These are phyloP conservation scores for Mycena kentingensis DNA, from an alignment of 768 basidiomycete species.

Conservation along the genomic window DNA sequence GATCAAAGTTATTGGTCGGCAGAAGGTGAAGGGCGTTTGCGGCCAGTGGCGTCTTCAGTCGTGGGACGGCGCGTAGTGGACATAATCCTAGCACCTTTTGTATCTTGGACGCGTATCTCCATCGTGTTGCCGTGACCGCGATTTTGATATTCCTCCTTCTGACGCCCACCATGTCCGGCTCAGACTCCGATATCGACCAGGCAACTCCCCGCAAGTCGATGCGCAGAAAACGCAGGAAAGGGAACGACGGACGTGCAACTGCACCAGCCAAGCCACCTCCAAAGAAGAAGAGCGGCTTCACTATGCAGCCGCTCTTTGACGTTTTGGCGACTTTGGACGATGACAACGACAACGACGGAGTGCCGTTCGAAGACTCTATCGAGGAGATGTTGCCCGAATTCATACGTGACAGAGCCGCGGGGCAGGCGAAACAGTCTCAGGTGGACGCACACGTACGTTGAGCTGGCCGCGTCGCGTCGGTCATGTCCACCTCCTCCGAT, in stretches of 20 bases:
- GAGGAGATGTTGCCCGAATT: slow-evolving; percentile 37
- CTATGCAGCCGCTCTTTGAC: slow-evolving; percentile 19
- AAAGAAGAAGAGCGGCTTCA: slow-evolving; percentile 6
- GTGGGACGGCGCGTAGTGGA: no score
- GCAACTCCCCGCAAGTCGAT: no score
- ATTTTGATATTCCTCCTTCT: no score
- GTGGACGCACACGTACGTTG: slow-evolving; percentile 26
- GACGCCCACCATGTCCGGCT: no score
- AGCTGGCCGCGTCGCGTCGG: no score
- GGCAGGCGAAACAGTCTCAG: slow-evolving; percentile 25
- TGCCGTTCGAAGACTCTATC: slow-evolving; percentile 38
- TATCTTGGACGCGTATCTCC: no score
- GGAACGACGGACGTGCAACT: slow-evolving; percentile 15
- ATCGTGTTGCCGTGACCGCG: no score
- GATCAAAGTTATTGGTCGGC: background rate
- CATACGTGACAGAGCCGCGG: slow-evolving; percentile 30
- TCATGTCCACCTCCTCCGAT: slow-evolving; percentile 1
- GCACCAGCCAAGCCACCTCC: slow-evolving; percentile 5
- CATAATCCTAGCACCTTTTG: no score
- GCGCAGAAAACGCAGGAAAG: slow-evolving; percentile 31
- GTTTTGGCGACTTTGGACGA: background rate
- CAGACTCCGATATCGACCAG: no score
- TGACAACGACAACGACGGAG: slow-evolving; percentile 4
- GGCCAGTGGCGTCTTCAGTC: no score
- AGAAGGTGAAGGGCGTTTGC: no score